Base-by-base conservation (phyloP, 371 early-diverging fungal species). In the Lichtheimia ramosa region DNA sequence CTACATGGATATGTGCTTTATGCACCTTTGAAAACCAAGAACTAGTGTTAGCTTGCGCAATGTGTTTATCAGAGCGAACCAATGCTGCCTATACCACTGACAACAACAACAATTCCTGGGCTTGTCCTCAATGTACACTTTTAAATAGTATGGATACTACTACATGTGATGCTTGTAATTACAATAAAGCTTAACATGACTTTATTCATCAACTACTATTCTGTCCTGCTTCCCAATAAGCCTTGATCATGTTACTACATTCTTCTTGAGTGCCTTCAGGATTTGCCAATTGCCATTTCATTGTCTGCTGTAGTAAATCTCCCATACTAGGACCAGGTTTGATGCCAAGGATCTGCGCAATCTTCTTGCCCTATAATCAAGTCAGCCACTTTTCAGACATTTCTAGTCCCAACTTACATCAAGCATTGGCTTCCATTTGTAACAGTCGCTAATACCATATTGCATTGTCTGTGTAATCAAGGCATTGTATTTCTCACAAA, bases 271-370 rank as follows among this genome's bases (percentile, higher is more conserved):
- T 81, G 1, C 87, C 91, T 3, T 71, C 53, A 5, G 89, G 88
- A 72, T 89, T 57, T 1, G 72, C 81, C 41, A 94, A 68, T 71
- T 93, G 93, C 91, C 90, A 93, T 28, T 69, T 79, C 82, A 93
- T 88, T 53, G 91, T 73, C 3, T 64, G 54, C 8, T 77, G 66
- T 12, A 92, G 65, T 27, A 86, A 65, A 16, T 58, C 60, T 51
- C 75, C 79, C 13, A 94, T 74, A 2, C 51, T 58, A 14, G 89
- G 89, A 1, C 94, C 92, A 5, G 89, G 88, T 51, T 68, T 75
- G 28, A 92, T 75, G 5, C 83, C 82, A 18, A 92, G 68, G 3
- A 89, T 25, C 20, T 63, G 59, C 0, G 83, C 75, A 0, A 86
- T 79, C 21, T 78, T 71, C 43, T 86, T 84, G 39, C 95, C 90